Conservation (phyloP, 306 rosid species). For the Dryas drummondii region DNA sequence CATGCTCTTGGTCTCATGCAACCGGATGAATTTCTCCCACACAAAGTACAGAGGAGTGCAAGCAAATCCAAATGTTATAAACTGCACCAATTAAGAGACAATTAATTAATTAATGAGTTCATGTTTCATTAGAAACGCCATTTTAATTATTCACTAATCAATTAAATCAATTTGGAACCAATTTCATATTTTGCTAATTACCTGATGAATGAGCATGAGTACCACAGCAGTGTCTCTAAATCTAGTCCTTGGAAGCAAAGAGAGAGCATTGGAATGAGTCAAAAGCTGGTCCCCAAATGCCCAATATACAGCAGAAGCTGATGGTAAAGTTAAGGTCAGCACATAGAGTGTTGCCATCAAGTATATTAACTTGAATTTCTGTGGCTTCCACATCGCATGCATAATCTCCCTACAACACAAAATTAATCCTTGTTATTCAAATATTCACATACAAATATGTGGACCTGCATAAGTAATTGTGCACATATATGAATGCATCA, state of each 20-base stretch:
- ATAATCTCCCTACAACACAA: conserved; percentile 69
- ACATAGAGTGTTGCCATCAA: conserved; percentile 87
- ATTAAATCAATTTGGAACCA: background rate
- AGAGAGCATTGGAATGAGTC: conserved; percentile 86
- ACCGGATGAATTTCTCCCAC: conserved; percentile 89
- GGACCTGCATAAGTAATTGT: too few relatives aligned
- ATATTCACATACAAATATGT: background rate
- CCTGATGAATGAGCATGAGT: conserved; percentile 99
- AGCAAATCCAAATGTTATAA: conserved; percentile 97
- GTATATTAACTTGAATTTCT: conserved; percentile 87
- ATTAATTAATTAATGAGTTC: background rate
- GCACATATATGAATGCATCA: too few relatives aligned
- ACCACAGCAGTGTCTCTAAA: conserved; percentile 80
- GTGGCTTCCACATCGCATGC: conserved; percentile 99
- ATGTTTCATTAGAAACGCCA: too few relatives aligned
- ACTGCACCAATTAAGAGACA: conserved; percentile 43
- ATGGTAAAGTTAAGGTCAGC: conserved; percentile 84
- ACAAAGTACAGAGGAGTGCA: conserved; percentile 97
- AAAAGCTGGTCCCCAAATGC: conserved; percentile 90
- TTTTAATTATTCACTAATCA: background rate
- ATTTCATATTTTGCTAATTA: background rate
- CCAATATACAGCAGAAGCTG: conserved; percentile 94
- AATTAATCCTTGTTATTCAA: background rate
- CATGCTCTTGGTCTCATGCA: conserved; percentile 86
- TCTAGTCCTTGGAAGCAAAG: conserved; percentile 75